A percentile compares a stretch with the other conserved stretches of the same genome.
Evolutionary conservation across 306 rosid species (phyloP).

Genomic region (Sicyos edulis): DNA sequence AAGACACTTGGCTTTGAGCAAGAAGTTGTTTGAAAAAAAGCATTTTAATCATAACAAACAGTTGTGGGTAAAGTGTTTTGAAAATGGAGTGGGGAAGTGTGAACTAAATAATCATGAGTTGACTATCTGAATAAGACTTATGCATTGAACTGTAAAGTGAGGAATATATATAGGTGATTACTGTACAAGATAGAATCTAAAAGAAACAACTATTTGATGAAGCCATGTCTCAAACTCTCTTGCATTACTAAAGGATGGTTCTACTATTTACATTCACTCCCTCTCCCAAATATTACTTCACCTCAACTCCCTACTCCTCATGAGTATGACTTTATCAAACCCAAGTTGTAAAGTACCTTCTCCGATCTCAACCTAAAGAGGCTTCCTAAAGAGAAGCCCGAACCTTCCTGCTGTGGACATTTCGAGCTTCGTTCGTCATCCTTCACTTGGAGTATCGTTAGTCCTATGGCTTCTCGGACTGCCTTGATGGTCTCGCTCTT

Average conservation of each 20-base stretch:
- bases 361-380: conserved; percentile 51
- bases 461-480: conserved; percentile 66
- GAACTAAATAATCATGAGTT: neutral
- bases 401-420: conserved; percentile 41
- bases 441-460: conserved; percentile 47
- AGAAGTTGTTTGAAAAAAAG: too few relatives aligned
- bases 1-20: neutral
- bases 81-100: neutral
- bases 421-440: conserved; percentile 36
- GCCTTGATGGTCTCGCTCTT: conserved; percentile 70
- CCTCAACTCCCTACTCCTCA: neutral
- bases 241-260: neutral
- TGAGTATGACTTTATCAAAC: conserved; percentile 18
- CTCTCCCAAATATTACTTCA: neutral
- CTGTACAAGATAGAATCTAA: conserved; percentile 15
- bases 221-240: conserved; percentile 6
- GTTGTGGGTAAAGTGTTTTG: neutral
- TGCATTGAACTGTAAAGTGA: neutral
- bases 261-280: conserved; percentile 15
- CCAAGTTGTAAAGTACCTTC: conserved; percentile 22
- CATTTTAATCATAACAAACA: neutral
- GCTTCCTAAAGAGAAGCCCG: conserved; percentile 57
- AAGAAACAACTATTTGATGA: conserved; percentile 6
- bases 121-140: neutral
- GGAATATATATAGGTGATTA: neutral